Percentiles rank a stretch among this genome's conserved stretches.
Evolutionary conservation across 441 rosid genomes (phyloP).

Genomic region (Adansonia gregorii): DNA sequence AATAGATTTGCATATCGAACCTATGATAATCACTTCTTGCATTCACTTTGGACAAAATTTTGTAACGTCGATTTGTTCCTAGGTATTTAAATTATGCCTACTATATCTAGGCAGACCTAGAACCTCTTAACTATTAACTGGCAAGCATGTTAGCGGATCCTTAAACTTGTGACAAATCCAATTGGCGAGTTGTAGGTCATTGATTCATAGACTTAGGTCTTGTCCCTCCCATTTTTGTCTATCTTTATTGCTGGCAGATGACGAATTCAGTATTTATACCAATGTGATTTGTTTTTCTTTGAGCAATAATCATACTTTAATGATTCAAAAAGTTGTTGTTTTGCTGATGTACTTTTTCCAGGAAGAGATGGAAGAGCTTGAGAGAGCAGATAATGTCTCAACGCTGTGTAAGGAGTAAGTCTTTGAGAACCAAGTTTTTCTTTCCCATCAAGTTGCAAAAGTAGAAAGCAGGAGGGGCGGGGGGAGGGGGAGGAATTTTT

Average conservation of each 20-base stretch:
- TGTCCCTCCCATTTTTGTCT: neutral
- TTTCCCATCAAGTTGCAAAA: too few relatives aligned
- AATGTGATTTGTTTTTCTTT: neutral
- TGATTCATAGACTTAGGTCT: neutral
- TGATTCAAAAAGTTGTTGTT: constrained; percentile 2
- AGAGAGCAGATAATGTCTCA: constrained; percentile 51
- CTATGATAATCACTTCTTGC: neutral
- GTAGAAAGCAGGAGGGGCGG: neutral
- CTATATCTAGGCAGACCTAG: neutral
- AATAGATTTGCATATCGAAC: neutral
- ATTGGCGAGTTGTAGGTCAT: neutral
- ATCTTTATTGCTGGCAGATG: neutral
- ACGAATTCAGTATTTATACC: neutral
- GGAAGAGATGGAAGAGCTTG: constrained; percentile 75
- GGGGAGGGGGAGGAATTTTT: neutral
- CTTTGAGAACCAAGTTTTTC: too few relatives aligned
- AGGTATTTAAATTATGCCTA: neutral
- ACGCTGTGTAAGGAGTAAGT: constrained; percentile 49
- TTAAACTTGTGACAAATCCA: neutral
- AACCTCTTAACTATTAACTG: neutral
- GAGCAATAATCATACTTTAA: neutral
- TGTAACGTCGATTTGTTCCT: neutral
- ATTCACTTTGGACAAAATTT: neutral
- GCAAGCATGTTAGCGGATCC: neutral
- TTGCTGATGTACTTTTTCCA: constrained; percentile 35